Evolutionary conservation across 176 grass and related monocot species (phyloP), one percentile per base, ranked within the genome.

Genomic region (Puya raimondii): DNA sequence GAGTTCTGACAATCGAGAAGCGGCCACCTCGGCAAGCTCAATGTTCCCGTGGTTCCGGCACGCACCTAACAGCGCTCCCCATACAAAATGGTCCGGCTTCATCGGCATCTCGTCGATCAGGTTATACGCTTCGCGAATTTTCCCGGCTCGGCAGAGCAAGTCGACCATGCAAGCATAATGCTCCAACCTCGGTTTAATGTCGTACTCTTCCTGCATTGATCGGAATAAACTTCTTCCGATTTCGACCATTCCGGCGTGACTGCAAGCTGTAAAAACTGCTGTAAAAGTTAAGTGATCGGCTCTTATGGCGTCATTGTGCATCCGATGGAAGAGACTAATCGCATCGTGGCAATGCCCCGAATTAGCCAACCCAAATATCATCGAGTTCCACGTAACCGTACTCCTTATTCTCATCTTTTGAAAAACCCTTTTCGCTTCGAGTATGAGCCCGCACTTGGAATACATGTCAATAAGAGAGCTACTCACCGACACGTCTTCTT

Each of bases 101-200:
- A 87, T 59, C 2, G 85, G 85, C 85, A 91, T 91, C 50, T 63
- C 72, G 25, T 29, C 57, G 69, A 91, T 82, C 57, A 91, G 76
- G 70, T 49, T 53, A 13, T 82, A 76, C 0, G 84, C 88, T 69
- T 82, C 85, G 9, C 12, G 20, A 20, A 91, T 76, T 69, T 59
- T 82, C 15, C 85, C 88, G 1, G 85, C 76, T 74, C 79, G 74
- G 17, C 88, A 81, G 12, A 85, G 66, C 82, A 91, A 17, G 64
- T 88, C 81, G 18, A 91, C 85, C 79, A 91, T 78, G 73, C 85
- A 91, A 13, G 89, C 85, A 53, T 79, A 88, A 54, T 91, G 85
- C 69, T 91, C 89, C 82, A 88, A 23, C 82, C 82, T 87, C 13
- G 76, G 85, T 8, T 69, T 63, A 10, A 91, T 74, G 64, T 66